Conservation (phyloP, 352 stramenopile species). For the Pythium pyrilobum region DNA sequence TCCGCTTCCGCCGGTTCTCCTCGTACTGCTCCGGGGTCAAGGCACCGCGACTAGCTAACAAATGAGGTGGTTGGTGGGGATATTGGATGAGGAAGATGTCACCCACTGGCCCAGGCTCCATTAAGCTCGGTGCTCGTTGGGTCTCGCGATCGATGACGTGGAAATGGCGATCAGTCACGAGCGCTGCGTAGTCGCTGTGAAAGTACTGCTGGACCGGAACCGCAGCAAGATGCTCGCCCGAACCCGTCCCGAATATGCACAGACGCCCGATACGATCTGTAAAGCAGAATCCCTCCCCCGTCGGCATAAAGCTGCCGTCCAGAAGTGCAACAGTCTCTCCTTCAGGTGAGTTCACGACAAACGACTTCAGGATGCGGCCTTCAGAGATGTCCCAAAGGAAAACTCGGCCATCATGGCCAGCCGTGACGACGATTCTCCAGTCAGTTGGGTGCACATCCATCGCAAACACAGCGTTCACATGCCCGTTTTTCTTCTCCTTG, state of each 20-base stretch:
- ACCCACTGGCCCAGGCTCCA: slow-evolving; percentile 68
- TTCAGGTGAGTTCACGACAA: slow-evolving; percentile 24
- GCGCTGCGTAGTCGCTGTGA: slow-evolving; percentile 83
- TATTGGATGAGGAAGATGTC: slow-evolving; percentile 76
- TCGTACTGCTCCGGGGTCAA: slow-evolving; percentile 43
- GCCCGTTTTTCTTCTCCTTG: slow-evolving; percentile 21
- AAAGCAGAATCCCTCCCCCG: slow-evolving; percentile 34
- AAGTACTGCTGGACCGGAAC: slow-evolving; percentile 78
- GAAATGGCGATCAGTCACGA: slow-evolving; percentile 84
- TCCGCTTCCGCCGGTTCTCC: slow-evolving; percentile 53
- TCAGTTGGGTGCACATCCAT: slow-evolving; percentile 48
- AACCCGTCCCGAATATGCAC: slow-evolving; percentile 47
- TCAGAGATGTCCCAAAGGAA: slow-evolving; percentile 51
- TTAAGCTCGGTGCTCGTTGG: slow-evolving; percentile 80
- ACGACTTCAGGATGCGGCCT: slow-evolving; percentile 28
- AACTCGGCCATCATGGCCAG: slow-evolving; percentile 50
- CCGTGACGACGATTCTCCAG: slow-evolving; percentile 41
- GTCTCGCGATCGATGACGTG: slow-evolving; percentile 88
- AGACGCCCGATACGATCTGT: slow-evolving; percentile 50
- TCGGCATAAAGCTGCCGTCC: slow-evolving; percentile 38
- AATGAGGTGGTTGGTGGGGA: slow-evolving; percentile 64
- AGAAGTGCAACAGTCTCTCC: slow-evolving; percentile 35
- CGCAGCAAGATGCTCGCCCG: slow-evolving; percentile 23
- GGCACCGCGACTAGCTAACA: slow-evolving; percentile 27
- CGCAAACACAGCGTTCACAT: slow-evolving; percentile 47